Conservation (phyloP, 2,329 filamentous ascomycete species). For the Beauveria brongniartii region DNA sequence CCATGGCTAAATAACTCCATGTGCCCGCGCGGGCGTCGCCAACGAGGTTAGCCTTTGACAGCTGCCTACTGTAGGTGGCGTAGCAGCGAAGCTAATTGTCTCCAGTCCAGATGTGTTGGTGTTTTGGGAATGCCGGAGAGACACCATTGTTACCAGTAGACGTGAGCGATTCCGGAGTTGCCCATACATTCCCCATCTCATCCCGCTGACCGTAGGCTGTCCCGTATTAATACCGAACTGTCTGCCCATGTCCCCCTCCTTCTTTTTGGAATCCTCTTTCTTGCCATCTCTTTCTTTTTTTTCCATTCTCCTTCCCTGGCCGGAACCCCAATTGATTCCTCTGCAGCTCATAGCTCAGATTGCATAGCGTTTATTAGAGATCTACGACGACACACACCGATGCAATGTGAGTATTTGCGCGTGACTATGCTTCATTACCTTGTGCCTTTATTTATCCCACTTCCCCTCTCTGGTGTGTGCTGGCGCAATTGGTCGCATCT, state of each 20-base stretch:
- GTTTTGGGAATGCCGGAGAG: neutral
- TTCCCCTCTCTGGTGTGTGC: neutral
- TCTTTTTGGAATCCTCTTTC: neutral
- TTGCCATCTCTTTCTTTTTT: conserved; percentile 9
- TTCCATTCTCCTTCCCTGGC: neutral
- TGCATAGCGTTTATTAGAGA: conserved; percentile 10
- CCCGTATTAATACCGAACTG: conserved; percentile 14
- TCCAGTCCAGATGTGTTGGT: neutral
- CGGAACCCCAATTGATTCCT: conserved; percentile 1
- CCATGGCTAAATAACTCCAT: neutral
- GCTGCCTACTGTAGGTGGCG: neutral
- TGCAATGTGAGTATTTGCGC: conserved; percentile 1
- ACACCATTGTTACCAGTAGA: neutral
- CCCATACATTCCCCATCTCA: conserved; percentile 1
- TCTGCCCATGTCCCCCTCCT: conserved; percentile 12
- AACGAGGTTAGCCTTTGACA: neutral
- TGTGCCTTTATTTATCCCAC: neutral
- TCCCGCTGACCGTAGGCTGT: neutral
- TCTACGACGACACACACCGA: neutral
- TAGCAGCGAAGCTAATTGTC: neutral
- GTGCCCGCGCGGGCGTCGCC: neutral
- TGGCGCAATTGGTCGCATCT: neutral
- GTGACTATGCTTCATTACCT: neutral
- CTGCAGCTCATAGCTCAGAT: conserved; percentile 10
- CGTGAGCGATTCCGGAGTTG: conserved; percentile 8